Evolutionary conservation across 2,329 filamentous ascomycete genomes (phyloP).

Genomic region (Stagonosporopsis rhizophila): DNA sequence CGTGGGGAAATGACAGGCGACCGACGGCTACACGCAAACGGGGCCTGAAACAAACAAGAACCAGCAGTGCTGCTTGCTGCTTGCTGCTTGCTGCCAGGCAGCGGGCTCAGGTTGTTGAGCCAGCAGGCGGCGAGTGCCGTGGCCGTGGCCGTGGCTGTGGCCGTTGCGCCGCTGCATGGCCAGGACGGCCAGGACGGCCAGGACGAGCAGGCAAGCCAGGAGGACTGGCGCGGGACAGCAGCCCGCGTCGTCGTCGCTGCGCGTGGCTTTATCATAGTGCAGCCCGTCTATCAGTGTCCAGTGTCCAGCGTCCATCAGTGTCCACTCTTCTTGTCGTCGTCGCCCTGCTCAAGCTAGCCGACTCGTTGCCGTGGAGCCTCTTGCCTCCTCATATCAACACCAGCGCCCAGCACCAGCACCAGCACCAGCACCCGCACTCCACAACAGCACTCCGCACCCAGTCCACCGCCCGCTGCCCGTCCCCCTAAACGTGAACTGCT

Average conservation of each 20-base stretch:
- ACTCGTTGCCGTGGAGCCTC: slow-evolving; percentile 15
- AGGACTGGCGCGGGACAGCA: neutral
- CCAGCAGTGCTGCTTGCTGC: slow-evolving; percentile 3
- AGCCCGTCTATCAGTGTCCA: slow-evolving; percentile 11
- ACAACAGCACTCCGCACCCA: neutral
- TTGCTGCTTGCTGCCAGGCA: neutral
- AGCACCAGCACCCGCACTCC: neutral
- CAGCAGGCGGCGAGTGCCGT: slow-evolving; percentile 10
- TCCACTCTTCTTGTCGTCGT: slow-evolving; percentile 6
- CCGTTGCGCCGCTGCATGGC: neutral
- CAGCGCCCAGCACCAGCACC: neutral
- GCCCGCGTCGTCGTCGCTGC: neutral
- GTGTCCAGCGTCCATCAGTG: neutral
- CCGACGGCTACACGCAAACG: slow-evolving; percentile 4
- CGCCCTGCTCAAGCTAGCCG: slow-evolving; percentile 19
- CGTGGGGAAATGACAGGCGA: slow-evolving; percentile 21
- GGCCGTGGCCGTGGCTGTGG: neutral
- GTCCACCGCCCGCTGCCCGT: neutral
- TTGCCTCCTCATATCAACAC: slow-evolving; percentile 19
- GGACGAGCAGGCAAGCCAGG: no score
- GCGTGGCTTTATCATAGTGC: slow-evolving; percentile 15
- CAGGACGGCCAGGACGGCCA: no score
- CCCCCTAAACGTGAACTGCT: slow-evolving; percentile 3
- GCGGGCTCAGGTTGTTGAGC: neutral
- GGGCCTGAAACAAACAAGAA: slow-evolving; percentile 17